These are phyloP conservation scores for Populus hybrid DNA, from an alignment of 441 rosid genomes.

Conservation along the genomic window DNA sequence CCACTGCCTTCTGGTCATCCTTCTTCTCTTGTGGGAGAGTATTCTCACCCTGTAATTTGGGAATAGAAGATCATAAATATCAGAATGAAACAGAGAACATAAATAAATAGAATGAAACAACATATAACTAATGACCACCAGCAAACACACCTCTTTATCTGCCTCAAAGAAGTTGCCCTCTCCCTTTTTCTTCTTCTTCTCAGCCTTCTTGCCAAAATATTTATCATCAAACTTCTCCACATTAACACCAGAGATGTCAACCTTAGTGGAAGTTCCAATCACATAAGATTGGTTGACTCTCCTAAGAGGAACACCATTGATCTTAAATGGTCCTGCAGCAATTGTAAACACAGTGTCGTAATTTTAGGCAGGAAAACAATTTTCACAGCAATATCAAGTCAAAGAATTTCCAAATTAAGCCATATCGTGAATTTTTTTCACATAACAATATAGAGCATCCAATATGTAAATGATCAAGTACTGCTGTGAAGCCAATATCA, in stretches of 20 bases:
- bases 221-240: constrained; percentile 71
- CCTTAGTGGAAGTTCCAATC: constrained; percentile 79
- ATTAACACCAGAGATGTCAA: constrained; percentile 61
- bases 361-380: neutral
- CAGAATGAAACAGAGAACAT: neutral
- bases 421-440: no score
- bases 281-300: constrained; percentile 81
- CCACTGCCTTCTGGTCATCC: constrained; percentile 50
- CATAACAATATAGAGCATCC: no score
- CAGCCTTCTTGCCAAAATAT: constrained; percentile 67
- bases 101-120: neutral
- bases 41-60: constrained; percentile 31
- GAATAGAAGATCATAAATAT: neutral
- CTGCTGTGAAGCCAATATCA: neutral
- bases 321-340: constrained; percentile 73
- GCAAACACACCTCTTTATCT: constrained; percentile 54
- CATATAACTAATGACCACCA: neutral
- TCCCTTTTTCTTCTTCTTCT: constrained; percentile 72
- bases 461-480: no score
- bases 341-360: neutral
- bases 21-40: constrained; percentile 43
- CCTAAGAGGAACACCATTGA: constrained; percentile 84
- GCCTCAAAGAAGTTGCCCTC: constrained; percentile 85
- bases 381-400: neutral
- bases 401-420: neutral